Evolutionary conservation across 176 grass and related monocot genomes (phyloP).

Genomic region (Oryza nivara): DNA sequence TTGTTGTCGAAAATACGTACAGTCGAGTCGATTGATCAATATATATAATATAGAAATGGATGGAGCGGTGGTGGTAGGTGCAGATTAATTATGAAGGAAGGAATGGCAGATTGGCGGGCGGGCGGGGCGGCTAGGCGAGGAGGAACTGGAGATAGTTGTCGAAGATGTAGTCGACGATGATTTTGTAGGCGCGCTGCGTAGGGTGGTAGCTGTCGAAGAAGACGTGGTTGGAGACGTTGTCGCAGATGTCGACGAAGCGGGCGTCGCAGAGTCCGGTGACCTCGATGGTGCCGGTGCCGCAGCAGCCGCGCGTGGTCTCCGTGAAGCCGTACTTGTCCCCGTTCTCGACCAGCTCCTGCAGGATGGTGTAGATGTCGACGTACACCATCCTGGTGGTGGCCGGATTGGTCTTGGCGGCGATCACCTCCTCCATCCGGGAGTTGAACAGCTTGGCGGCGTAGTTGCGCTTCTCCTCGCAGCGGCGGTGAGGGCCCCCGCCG

Average conservation of each 20-base stretch:
- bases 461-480: conserved; percentile 56
- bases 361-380: conserved; percentile 62
- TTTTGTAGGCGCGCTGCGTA: conserved; percentile 63
- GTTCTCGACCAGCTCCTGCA: conserved; percentile 47
- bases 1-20: no score
- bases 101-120: no score
- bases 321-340: conserved; percentile 56
- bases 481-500: conserved; percentile 44
- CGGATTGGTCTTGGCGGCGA: not conserved
- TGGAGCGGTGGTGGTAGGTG: no score
- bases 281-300: conserved; percentile 78
- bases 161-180: conserved; percentile 63
- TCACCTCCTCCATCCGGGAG: conserved; percentile 39
- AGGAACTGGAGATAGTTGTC: conserved; percentile 42
- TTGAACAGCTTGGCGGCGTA: conserved; percentile 70
- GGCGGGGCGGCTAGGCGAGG: no score
- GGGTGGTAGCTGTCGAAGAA: conserved; percentile 97
- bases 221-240: conserved; percentile 54
- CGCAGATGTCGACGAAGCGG: conserved; percentile 49
- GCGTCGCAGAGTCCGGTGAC: conserved; percentile 61
- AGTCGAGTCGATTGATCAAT: no score
- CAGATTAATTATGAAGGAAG: no score
- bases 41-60: no score
- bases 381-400: conserved; percentile 36
- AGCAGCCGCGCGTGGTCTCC: conserved; percentile 65